A percentile compares a stretch with the other conserved stretches of the same genome.
Evolutionary conservation across 768 basidiomycete species (phyloP).

Genomic region (Neoboletus brunneissimus): DNA sequence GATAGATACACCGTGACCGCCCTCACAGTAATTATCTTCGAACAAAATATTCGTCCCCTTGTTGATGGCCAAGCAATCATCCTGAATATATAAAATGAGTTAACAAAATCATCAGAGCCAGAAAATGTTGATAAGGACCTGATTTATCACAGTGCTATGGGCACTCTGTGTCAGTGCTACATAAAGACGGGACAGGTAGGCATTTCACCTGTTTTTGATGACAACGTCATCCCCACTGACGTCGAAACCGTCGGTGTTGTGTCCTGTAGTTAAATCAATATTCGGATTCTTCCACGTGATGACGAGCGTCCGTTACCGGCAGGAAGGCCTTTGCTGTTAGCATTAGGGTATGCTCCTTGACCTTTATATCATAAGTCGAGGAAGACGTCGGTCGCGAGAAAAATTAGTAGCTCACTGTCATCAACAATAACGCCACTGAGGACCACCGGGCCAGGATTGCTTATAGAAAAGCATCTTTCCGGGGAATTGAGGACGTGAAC

Average conservation of each 20-base stretch:
- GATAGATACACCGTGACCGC: slow-evolving; percentile 66
- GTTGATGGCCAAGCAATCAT: slow-evolving; percentile 63
- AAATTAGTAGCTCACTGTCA: slow-evolving; percentile 43
- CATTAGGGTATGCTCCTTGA: slow-evolving; percentile 49
- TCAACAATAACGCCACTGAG: slow-evolving; percentile 53
- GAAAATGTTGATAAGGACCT: slow-evolving; percentile 11
- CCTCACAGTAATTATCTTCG: slow-evolving; percentile 49
- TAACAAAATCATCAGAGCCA: background rate
- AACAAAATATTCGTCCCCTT: slow-evolving; percentile 44
- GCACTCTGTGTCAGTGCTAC: background rate
- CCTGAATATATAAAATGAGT: slow-evolving; percentile 29
- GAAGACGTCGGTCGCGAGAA: background rate
- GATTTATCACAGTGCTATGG: slow-evolving; percentile 25
- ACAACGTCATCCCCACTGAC: slow-evolving; percentile 35
- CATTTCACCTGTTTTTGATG: slow-evolving; percentile 29
- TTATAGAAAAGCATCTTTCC: slow-evolving; percentile 31
- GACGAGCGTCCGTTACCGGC: slow-evolving; percentile 36
- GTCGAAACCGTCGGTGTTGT: slow-evolving; percentile 54
- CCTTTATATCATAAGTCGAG: slow-evolving; percentile 33
- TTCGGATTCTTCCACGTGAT: background rate
- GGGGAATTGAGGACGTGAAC: slow-evolving; percentile 42
- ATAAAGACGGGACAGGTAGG: background rate
- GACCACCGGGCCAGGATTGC: slow-evolving; percentile 29
- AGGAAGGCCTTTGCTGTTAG: slow-evolving; percentile 44
- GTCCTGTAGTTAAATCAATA: slow-evolving; percentile 26